Percentiles rank a stretch among this genome's conserved stretches.
Conservation (phyloP, 371 early-diverging fungal species). For the Sporodiniella umbellata region DNA sequence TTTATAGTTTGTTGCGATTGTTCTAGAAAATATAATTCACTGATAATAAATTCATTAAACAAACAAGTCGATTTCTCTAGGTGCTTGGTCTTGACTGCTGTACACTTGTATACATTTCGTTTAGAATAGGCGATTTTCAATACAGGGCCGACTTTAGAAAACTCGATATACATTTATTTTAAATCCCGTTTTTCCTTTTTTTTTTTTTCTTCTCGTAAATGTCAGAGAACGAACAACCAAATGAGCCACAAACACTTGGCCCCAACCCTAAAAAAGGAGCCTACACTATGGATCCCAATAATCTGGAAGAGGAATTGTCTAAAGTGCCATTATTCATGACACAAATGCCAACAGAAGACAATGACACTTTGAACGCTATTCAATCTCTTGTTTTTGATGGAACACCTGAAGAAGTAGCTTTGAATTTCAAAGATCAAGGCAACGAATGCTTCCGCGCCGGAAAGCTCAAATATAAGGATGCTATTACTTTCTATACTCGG, state of each 20-base stretch:
- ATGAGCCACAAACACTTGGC: constrained; percentile 12
- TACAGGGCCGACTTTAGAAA: too few relatives aligned
- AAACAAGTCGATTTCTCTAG: too few relatives aligned
- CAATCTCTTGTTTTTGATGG: constrained; percentile 91
- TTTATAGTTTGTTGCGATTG: too few relatives aligned
- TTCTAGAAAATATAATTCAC: too few relatives aligned
- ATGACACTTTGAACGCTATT: constrained; percentile 78
- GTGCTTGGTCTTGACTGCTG: too few relatives aligned
- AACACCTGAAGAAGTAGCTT: constrained; percentile 92
- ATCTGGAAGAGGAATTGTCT: constrained; percentile 60
- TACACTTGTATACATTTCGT: too few relatives aligned
- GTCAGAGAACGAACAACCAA: constrained; percentile 1
- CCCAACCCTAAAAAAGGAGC: constrained; percentile 26
- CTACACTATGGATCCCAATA: constrained; percentile 43
- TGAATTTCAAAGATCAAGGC: constrained; percentile 94
- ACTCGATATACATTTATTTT: too few relatives aligned
- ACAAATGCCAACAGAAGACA: constrained; percentile 72
- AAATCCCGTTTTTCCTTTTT: not conserved
- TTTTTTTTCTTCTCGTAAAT: not conserved
- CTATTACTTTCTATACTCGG: constrained; percentile 83
- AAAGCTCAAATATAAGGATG: constrained; percentile 67
- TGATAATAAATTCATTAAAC: too few relatives aligned
- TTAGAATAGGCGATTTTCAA: too few relatives aligned
- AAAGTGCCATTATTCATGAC: constrained; percentile 93
- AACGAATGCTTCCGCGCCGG: constrained; percentile 87